These are phyloP conservation scores for Mortierella antarctica DNA, from an alignment of 192 early-diverging fungal genomes.

Conservation along the genomic window DNA sequence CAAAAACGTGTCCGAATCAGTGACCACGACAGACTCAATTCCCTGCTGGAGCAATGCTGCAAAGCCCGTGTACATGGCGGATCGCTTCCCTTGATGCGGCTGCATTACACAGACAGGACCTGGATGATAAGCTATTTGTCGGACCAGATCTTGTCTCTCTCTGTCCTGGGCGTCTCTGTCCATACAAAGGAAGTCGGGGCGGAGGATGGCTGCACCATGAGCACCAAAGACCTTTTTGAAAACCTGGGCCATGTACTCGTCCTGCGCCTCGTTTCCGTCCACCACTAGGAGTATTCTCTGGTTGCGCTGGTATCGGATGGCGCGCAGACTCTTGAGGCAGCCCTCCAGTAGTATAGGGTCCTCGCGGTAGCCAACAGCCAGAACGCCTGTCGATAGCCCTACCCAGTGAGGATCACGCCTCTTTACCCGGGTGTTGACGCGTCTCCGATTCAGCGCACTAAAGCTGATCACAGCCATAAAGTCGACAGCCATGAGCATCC, in stretches of 20 bases:
- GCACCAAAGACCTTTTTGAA: slow-evolving; percentile 33
- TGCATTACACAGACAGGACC: slow-evolving; percentile 59
- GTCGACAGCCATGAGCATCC: slow-evolving; percentile 51
- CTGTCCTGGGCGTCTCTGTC: slow-evolving; percentile 18
- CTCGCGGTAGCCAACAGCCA: slow-evolving; percentile 50
- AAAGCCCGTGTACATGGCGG: slow-evolving; percentile 68
- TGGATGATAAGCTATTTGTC: slow-evolving; percentile 40
- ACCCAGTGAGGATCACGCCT: slow-evolving; percentile 40
- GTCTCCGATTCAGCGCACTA: slow-evolving; percentile 35
- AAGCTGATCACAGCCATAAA: slow-evolving; percentile 46
- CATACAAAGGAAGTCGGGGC: slow-evolving; percentile 40
- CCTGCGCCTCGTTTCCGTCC: slow-evolving; percentile 43
- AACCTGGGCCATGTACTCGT: slow-evolving; percentile 49
- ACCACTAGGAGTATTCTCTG: slow-evolving; percentile 30
- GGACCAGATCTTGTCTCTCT: slow-evolving; percentile 29
- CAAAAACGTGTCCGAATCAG: slow-evolving; percentile 72
- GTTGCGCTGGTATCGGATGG: slow-evolving; percentile 47
- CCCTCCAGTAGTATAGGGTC: slow-evolving; percentile 42
- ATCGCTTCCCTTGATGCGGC: slow-evolving; percentile 63
- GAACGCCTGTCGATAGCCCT: slow-evolving; percentile 40
- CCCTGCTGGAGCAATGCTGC: slow-evolving; percentile 52
- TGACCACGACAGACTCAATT: slow-evolving; percentile 66
- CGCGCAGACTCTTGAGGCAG: slow-evolving; percentile 44
- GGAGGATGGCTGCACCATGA: slow-evolving; percentile 31
- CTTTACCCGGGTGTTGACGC: slow-evolving; percentile 38